Base-by-base conservation (phyloP, 495 filamentous ascomycete species). In the Paragyromitra xinjiangensis region DNA sequence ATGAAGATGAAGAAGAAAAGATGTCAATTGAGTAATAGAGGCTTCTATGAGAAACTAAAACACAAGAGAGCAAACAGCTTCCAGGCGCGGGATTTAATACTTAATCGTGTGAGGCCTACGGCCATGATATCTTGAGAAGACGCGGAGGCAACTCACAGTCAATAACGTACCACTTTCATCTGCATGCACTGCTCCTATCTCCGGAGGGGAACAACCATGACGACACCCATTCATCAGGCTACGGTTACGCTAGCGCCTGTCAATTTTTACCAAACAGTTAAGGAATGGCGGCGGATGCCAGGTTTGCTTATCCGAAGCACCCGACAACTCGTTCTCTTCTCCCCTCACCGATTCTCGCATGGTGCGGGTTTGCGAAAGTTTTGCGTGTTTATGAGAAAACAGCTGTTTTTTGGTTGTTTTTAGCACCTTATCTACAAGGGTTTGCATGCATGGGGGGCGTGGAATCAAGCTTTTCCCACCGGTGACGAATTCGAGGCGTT, bases 101-200 rank as follows among this genome's bases (percentile, higher is more conserved):
- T 55, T 12, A 45, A 39, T 55, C 11, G 68, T 26, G 40, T 34
- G 51, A 16, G 16, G 29, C 34, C 26, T 48, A 16, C 24, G 6
- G 19, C 22, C n/a, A 68, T 56, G 62, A 40, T 22, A 51, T 44
- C 37, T n/a, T 44, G 11, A 63, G 29, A 29, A 37, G 29, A 39
- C 3, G 14, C 3, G 64, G 61, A 64, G 58, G 69, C 64, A 67
- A 11, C 53, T 50, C 42, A 48, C 26, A 40, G 39, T 63, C 39
- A 63, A 66, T 61, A 77, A 77, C 74, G 69, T 77, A 62, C 74
- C 69, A 77, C 74, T 58, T 64, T 39, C 26, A 71, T 24, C 40
- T 24, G n/a, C 29, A 63, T 44, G 37, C 50, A 16, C 16, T 51
- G 48, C 65, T n/a, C 50, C 1, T 42, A 42, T 51, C 62, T 29